Percentiles rank a stretch among this genome's conserved stretches.
These are phyloP conservation scores for Eleusine coracana DNA, from an alignment of 176 grass and related monocot genomes.

Conservation along the genomic window DNA sequence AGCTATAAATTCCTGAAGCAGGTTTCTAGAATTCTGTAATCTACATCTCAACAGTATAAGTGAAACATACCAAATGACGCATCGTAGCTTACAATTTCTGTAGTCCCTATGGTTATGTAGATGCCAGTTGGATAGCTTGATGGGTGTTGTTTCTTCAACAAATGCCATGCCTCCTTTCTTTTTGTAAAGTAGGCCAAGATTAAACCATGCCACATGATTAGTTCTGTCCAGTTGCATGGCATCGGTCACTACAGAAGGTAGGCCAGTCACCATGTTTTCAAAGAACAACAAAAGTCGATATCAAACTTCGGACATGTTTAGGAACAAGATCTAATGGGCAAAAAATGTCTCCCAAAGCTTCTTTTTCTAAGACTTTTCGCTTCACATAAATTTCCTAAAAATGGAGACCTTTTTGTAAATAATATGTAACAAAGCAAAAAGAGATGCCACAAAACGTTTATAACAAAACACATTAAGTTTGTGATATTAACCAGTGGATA, in stretches of 20 bases:
- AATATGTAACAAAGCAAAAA: conserved; percentile 34
- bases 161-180: conserved; percentile 61
- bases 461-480: neutral
- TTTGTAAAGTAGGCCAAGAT: conserved; percentile 86
- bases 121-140: conserved; percentile 92
- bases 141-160: conserved; percentile 94
- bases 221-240: conserved; percentile 83
- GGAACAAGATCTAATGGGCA: conserved; percentile 71
- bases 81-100: conserved; percentile 56
- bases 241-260: conserved; percentile 70
- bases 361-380: conserved; percentile 58
- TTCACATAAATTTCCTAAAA: conserved; percentile 84
- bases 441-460: neutral
- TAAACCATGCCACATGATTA: conserved; percentile 89
- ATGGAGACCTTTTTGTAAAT: conserved; percentile 28
- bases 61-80: conserved; percentile 38
- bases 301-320: conserved; percentile 84
- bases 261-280: conserved; percentile 57
- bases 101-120: conserved; percentile 32
- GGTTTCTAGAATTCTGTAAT: conserved; percentile 36
- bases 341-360: conserved; percentile 73
- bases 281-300: conserved; percentile 74
- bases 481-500: neutral
- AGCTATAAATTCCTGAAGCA: conserved; percentile 36
- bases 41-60: conserved; percentile 34